Base-by-base conservation (phyloP, 1,284 basidiomycete genomes). In the Cyathus olla region DNA sequence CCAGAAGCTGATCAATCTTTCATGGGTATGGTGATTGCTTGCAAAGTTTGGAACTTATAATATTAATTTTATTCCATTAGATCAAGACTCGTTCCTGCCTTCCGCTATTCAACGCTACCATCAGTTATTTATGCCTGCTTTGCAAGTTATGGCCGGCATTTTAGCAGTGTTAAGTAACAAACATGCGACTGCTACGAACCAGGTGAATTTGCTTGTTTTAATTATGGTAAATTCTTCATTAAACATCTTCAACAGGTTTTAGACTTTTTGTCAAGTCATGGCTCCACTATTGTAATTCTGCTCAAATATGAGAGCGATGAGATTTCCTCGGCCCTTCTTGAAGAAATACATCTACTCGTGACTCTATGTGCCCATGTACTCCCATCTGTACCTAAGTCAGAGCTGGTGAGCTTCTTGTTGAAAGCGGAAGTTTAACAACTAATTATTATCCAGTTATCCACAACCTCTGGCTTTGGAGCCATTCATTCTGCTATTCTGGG, bases 61-160 rank as follows among this genome's bases (percentile, higher is more conserved):
- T 46, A 58, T 62, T 19, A 59, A 6, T 29, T 26, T 19, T 22
- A 11, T 28, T 50, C 19, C 9, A n/a, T 19, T 37, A 95, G 95
- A 96, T 67, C 86, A 89, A 39, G 92, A 95, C 68, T 89, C 89
- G 37, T 97, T 97, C 84, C 81, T 98, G 8, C 96, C 96, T 1
- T 93, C 94, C 0, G 93, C 94, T 0, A 86, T 94, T 15, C 93
- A 95, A 62, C 88, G 96, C 40, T 96, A 97, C 76, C 94, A 97
- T 68, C 95, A 97, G 67, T 76, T 98, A 6, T 87, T 97, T 63
- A 87, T 95, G 75, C 96, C 96, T 0, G 90, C 92, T 17, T 77
- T 98, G 42, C 95, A 97, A 74, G 83, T 97, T 24, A 85, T 92
- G 19, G 86, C 90, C 60, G 90, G 86, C 6, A 85, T 95, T 60